Conservation (phyloP, 2,329 filamentous ascomycete species). For the Arthrobotrys sphaeroides region DNA sequence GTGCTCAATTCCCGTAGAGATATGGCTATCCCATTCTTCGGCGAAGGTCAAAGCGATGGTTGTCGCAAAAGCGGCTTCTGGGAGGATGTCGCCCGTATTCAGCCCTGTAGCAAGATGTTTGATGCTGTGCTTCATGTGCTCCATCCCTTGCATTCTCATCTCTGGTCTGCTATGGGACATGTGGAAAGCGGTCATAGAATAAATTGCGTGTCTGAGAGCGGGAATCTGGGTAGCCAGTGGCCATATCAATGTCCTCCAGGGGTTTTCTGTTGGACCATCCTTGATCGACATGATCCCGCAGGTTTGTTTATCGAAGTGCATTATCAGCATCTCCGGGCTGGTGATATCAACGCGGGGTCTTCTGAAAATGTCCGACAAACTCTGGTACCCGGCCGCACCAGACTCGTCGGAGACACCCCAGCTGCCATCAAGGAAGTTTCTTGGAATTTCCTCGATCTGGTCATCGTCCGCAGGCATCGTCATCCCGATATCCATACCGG, state of each 20-base stretch:
- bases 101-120: slow-evolving; percentile 69
- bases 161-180: slow-evolving; percentile 68
- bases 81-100: slow-evolving; percentile 67
- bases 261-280: slow-evolving; percentile 74
- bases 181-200: slow-evolving; percentile 76
- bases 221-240: slow-evolving; percentile 72
- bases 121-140: slow-evolving; percentile 74
- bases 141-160: slow-evolving; percentile 71
- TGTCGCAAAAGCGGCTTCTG: slow-evolving; percentile 74
- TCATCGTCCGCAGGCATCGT: slow-evolving; percentile 61
- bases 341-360: slow-evolving; percentile 64
- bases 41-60: slow-evolving; percentile 74
- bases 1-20: slow-evolving; percentile 74
- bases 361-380: slow-evolving; percentile 60
- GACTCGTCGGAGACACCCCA: slow-evolving; percentile 36
- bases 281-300: slow-evolving; percentile 77
- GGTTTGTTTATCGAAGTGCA: slow-evolving; percentile 72
- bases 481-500: slow-evolving; percentile 38
- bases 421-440: slow-evolving; percentile 55
- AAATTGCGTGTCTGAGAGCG: slow-evolving; percentile 74
- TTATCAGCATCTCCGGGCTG: slow-evolving; percentile 71
- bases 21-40: slow-evolving; percentile 76
- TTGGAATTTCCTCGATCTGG: slow-evolving; percentile 68
- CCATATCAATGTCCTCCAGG: slow-evolving; percentile 77
- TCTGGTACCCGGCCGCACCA: slow-evolving; percentile 13